Evolutionary conservation across 257 asterid species (phyloP).

Genomic region (Haberlea rhodopensis): DNA sequence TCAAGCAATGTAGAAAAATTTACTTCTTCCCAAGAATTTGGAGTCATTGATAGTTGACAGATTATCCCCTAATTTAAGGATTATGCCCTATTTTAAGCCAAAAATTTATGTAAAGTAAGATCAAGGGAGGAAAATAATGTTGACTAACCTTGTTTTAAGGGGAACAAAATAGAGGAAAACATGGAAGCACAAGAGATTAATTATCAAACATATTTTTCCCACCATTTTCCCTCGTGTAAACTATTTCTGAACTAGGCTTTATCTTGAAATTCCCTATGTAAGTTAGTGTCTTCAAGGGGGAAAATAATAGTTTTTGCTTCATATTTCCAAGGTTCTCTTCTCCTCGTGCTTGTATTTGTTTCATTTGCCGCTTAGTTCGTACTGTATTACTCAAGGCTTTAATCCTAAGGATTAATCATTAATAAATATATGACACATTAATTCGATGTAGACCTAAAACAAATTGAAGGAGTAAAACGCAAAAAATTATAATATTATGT

Average conservation of each 20-base stretch:
- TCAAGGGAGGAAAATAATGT: constrained; percentile 29
- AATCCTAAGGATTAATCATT: too few relatives aligned
- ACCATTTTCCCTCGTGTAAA: constrained; percentile 35
- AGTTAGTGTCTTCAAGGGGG: constrained; percentile 21
- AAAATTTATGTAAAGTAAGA: not conserved
- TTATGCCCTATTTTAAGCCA: constrained; percentile 26
- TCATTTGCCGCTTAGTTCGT: constrained; percentile 26
- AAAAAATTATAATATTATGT: too few relatives aligned
- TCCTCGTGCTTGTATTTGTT: constrained; percentile 13
- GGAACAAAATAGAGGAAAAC: constrained; percentile 42
- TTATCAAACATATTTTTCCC: constrained; percentile 22
- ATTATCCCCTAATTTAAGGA: constrained; percentile 34
- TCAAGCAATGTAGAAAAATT: not conserved
- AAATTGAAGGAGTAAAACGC: too few relatives aligned
- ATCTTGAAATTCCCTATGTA: constrained; percentile 14
- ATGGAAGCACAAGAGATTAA: constrained; percentile 29
- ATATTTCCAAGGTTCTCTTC: not conserved
- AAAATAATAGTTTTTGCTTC: constrained; percentile 17
- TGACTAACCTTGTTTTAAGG: constrained; percentile 28
- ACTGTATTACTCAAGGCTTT: too few relatives aligned
- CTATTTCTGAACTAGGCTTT: constrained; percentile 29
- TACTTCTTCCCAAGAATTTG: constrained; percentile 27
- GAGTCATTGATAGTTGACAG: constrained; percentile 30
- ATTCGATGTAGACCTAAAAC: too few relatives aligned
- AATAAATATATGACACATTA: too few relatives aligned